phyloP scores from a whole-genome alignment of 1,284 basidiomycete genomes.

The Ganoderma leucocontextum region DNA sequence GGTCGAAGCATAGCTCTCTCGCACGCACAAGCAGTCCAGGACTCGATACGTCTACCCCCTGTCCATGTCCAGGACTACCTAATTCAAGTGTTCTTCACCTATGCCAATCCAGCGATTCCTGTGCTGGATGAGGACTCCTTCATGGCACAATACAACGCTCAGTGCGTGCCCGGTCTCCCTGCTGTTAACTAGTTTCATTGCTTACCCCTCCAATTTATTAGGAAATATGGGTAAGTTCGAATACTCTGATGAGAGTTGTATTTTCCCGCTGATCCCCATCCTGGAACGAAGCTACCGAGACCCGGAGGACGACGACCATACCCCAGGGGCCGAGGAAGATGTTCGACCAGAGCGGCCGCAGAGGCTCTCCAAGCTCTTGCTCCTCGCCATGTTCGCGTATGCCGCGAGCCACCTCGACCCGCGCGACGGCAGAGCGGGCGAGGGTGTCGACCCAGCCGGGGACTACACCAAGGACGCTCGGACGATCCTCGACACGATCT shows the following conservation, averaged over 20 bases:
- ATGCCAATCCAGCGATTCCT: slow-evolving; percentile 82
- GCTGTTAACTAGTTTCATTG: background rate
- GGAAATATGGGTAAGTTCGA: slow-evolving; percentile 22
- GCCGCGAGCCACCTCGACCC: slow-evolving; percentile 69
- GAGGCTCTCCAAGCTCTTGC: slow-evolving; percentile 74
- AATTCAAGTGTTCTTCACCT: slow-evolving; percentile 79
- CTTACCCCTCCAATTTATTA: background rate
- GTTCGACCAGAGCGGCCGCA: slow-evolving; percentile 51
- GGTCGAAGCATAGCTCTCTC: background rate
- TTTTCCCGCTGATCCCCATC: background rate
- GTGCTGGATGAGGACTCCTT: slow-evolving; percentile 79
- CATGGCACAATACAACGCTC: slow-evolving; percentile 66
- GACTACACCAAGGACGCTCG: slow-evolving; percentile 74
- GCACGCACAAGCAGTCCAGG: slow-evolving; percentile 44
- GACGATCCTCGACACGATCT: slow-evolving; percentile 67
- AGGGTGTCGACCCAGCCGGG: slow-evolving; percentile 36
- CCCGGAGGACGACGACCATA: background rate
- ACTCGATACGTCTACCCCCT: slow-evolving; percentile 58
- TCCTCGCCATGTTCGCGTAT: slow-evolving; percentile 82
- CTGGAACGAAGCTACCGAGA: slow-evolving; percentile 15
- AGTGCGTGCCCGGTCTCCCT: slow-evolving; percentile 50
- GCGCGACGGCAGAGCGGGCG: slow-evolving; percentile 48
- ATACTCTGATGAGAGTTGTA: too few relatives aligned
- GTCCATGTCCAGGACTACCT: slow-evolving; percentile 70
- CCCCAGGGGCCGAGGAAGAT: background rate